Evolutionary conservation across 306 rosid species (phyloP), one percentile per base, ranked within the genome.

Genomic region (Cicer bijugum): DNA sequence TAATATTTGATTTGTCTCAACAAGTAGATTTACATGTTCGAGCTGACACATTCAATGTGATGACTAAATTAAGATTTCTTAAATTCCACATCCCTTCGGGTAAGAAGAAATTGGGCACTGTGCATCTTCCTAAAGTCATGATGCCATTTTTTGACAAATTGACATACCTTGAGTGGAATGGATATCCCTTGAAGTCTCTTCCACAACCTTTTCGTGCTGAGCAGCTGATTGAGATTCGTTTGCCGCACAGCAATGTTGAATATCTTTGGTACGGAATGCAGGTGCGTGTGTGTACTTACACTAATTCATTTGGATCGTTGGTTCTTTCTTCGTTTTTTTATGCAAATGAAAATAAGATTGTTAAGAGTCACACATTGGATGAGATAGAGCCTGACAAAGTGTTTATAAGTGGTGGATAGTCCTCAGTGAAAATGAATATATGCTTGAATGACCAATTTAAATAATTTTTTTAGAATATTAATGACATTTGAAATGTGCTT

Each of bases 181-280:
- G 46, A 6, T 80, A 47, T 14, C 76, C 68, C 70, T 17, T 6
- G 3, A 28, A 69, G 19, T 70, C 65, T 14, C 67, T 76, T 3
- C 75, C 75, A 35, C 57, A 42, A 48, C 33, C 8, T 12, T 53
- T 75, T 40, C 42, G 17, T 64, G 55, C 71, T 4, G 43, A 19
- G 16, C 35, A 10, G 4, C 60, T 75, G 53, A 52, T 37, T 57
- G 43, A 74, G 57, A 19, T 82, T 69, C n/a, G 0, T 15, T 23
- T 78, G 78, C 74, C 47, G 0, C 1, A 39, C 5, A 75, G 59
- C 70, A 7, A 38, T 1, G 19, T 81, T 20, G 7, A 44, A 45
- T n/a, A 37, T 19, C 64, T 81, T 19, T 81, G 84, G 81, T 33
- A 9, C 0, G 74, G 78, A 14, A 14, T 2, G 7, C 77, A 61